Base-by-base conservation (phyloP, 139 green algal genomes). In the Picochlorum sp. region DNA sequence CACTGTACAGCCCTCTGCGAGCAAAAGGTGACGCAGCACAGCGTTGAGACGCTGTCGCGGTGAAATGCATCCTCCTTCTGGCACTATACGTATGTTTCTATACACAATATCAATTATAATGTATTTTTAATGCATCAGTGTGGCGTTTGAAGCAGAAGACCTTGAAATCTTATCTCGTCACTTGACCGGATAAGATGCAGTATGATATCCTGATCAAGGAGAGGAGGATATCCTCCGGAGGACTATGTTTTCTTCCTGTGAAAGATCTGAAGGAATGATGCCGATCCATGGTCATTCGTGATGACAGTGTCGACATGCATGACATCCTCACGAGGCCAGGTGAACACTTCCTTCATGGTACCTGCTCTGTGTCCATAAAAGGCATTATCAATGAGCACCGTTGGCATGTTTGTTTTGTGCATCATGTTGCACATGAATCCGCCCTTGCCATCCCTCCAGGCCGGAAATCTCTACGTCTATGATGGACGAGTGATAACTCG, bases 391-490 rank as follows among this genome's bases (percentile, higher is more conserved):
- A 54, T 54, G 47, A 26, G 5, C 16, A 54, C 47, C 2, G 15
- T 21, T 20, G 47, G 47, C 11, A 1, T 54, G 16, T 54, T 21
- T 20, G 16, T 21, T 21, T 1, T 9, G 16, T 26, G 47, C 47
- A 54, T 26, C 47, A 54, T 54, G 16, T 13, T 54, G 47, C 13
- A 26, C n/a, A 26, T 54, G 47, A 16, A 23, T n/a, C 13, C 18
- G 20, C 26, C 21, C 18, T 38, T 58, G 21, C 26, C 26, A 30
- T 26, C 34, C 14, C 57, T 60, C 66, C 67, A 18, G 38, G 28
- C 8, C 58, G 37, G 14, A 73, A 49, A 59, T 73, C 67, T 13
- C 67, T 21, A n/a, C 67, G 67, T 9, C 21, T 18, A 26, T 34
- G 45, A 26, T 31, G 41, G 0, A 7, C 10, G 2, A 34, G 51